Evolutionary conservation across 768 basidiomycete species (phyloP), one percentile per base, ranked within the genome.

Genomic region (Tulasnella sp.): DNA sequence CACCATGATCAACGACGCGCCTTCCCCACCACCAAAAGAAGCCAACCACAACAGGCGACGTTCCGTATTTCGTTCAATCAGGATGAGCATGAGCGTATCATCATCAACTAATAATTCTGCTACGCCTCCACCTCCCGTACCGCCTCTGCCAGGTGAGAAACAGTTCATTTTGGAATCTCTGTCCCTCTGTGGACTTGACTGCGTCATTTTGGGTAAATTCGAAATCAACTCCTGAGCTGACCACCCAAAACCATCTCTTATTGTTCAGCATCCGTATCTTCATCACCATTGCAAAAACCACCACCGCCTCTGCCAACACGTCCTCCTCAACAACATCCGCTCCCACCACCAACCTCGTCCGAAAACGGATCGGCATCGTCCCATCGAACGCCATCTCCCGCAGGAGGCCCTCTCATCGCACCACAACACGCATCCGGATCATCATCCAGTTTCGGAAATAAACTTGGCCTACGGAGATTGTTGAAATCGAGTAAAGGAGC

Each of bases 81-180:
- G 73, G 58, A 74, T 74, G 73, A 74, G 73, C 58, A 74, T 74
- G 73, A 58, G 49, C 34, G 29, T 74, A 34, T 74, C 73, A n/a
- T 38, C 72, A 37, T 36, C 73, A 4, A n/a, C 40, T 52, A 31
- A 45, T 45, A 29, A 49, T 36, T 39, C 22, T 3, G 9, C 73
- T 19, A 22, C 36, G 34, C 52, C 72, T 6, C 42, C 73, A 11
- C 29, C 36, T 2, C 54, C 73, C 17, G 34, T 64, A 64, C 45
- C 73, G 12, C 73, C 19, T 15, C 31, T 49, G 7, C 73, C 54
- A 74, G 69, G 69, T 70, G 14, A 54, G 52, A 9, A 14, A 7
- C 49, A 64, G 58, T 64, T 64, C 58, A 64, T 64, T 70, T 70
- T 70, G 69, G n/a, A 70, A 70, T 70, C 8, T 67, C 42, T 64